Evolutionary conservation across 805 yeast genomes (phyloP).

Genomic region (Saccharomycopsis fibuligera): DNA sequence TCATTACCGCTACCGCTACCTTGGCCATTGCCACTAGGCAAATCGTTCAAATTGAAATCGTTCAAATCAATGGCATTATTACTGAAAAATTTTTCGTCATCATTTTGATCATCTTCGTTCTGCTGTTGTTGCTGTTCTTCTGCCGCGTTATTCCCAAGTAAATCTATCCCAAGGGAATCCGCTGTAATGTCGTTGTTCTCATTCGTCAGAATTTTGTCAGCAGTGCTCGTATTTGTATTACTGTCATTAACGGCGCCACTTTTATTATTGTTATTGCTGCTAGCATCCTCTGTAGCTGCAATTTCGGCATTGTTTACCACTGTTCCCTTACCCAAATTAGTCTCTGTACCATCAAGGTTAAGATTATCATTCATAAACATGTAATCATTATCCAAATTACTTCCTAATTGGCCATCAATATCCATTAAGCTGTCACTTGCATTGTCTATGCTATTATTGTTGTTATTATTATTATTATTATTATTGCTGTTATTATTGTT

Average conservation of each 20-base stretch:
- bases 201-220: neutral
- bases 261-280: too few relatives aligned
- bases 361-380: constrained; percentile 8
- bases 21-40: constrained; percentile 1
- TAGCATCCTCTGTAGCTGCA: too few relatives aligned
- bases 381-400: constrained; percentile 2
- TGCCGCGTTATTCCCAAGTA: neutral
- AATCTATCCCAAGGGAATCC: neutral
- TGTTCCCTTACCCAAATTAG: constrained; percentile 3
- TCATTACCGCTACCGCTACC: neutral
- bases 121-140: neutral
- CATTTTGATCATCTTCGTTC: neutral
- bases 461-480: neutral
- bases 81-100: constrained; percentile 8
- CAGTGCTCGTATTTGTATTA: too few relatives aligned
- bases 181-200: neutral
- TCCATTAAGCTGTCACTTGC: neutral
- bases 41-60: constrained; percentile 19
- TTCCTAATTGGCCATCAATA: neutral
- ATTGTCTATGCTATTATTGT: neutral
- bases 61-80: constrained; percentile 13
- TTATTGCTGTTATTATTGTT: neutral
- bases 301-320: too few relatives aligned
- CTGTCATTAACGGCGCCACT: too few relatives aligned
- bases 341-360: constrained; percentile 9